Evolutionary conservation across 2,329 filamentous ascomycete genomes (phyloP).

Genomic region (Cercospora zeae-maydis): DNA sequence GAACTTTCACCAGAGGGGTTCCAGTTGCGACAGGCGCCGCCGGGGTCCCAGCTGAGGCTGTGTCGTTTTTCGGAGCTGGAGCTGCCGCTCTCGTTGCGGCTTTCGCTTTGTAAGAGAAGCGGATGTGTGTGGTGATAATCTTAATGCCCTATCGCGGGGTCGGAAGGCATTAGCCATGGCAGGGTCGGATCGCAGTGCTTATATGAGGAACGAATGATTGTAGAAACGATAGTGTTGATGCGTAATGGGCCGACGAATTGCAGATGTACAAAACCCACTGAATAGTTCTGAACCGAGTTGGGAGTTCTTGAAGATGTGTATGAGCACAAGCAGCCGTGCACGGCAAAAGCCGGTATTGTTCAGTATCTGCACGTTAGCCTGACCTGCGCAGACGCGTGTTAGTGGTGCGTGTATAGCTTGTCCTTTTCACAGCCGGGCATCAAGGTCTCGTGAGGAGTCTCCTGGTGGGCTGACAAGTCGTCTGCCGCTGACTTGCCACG

Average conservation of each 20-base stretch:
- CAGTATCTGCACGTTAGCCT: too few species aligned
- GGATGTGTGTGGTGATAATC: neutral
- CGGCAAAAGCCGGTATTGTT: too few species aligned
- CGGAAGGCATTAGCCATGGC: neutral
- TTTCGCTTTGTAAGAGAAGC: neutral
- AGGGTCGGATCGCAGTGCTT: neutral
- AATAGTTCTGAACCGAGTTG: neutral
- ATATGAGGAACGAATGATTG: neutral
- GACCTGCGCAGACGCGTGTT: too few species aligned
- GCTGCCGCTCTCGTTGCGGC: slow-evolving; percentile 8
- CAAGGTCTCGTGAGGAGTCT: neutral
- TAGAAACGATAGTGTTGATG: neutral
- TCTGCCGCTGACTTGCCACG: neutral
- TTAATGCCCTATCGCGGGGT: neutral
- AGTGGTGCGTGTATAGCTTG: too few species aligned
- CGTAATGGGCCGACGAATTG: neutral
- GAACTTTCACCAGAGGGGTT: neutral
- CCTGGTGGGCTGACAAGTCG: neutral
- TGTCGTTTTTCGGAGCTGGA: neutral
- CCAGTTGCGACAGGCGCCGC: neutral
- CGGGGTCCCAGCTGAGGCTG: slow-evolving; percentile 3
- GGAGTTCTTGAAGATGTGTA: neutral
- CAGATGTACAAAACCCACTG: neutral
- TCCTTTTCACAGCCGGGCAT: too few species aligned
- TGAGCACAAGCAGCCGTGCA: neutral